A percentile compares a stretch with the other conserved stretches of the same genome.
Evolutionary conservation across 2,329 filamentous ascomycete species (phyloP).

Genomic region (Colletotrichum neosansevieriae): DNA sequence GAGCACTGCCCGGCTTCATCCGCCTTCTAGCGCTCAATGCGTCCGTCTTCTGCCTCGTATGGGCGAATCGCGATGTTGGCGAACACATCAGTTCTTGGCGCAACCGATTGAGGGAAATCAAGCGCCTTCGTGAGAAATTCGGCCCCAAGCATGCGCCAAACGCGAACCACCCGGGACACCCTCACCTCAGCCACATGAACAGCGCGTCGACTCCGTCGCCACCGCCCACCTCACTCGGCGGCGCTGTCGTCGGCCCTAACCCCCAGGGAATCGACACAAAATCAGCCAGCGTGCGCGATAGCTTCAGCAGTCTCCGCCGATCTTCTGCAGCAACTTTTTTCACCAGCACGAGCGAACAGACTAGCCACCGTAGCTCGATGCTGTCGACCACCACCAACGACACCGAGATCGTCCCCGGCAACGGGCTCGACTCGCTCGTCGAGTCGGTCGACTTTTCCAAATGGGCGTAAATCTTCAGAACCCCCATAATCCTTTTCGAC

Average conservation of each 20-base stretch:
- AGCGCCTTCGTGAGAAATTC: conserved; percentile 80
- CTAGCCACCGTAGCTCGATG: conserved; percentile 70
- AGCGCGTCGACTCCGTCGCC: conserved; percentile 44
- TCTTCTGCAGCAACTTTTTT: conserved; percentile 77
- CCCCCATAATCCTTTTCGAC: conserved; percentile 12
- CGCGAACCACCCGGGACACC: conserved; percentile 42
- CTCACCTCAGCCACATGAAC: conserved; percentile 47
- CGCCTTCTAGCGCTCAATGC: conserved; percentile 92
- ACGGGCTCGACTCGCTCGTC: conserved; percentile 48
- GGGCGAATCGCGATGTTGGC: conserved; percentile 80
- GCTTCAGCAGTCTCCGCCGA: conserved; percentile 69
- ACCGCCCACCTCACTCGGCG: conserved; percentile 48
- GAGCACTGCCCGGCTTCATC: conserved; percentile 86
- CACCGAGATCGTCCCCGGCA: conserved; percentile 59
- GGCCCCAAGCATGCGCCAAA: conserved; percentile 57
- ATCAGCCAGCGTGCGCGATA: conserved; percentile 68
- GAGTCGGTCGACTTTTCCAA: conserved; percentile 56
- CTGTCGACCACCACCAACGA: conserved; percentile 66
- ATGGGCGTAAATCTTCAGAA: conserved; percentile 48
- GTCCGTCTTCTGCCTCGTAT: conserved; percentile 93
- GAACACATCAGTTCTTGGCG: conserved; percentile 93
- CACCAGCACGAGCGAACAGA: conserved; percentile 66
- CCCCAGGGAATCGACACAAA: conserved; percentile 49
- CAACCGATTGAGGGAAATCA: conserved; percentile 86
- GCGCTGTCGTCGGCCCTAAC: conserved; percentile 44